These are phyloP conservation scores for Aspergillus brunneoviolaceus DNA, from an alignment of 2,329 filamentous ascomycete species.

Conservation along the genomic window DNA sequence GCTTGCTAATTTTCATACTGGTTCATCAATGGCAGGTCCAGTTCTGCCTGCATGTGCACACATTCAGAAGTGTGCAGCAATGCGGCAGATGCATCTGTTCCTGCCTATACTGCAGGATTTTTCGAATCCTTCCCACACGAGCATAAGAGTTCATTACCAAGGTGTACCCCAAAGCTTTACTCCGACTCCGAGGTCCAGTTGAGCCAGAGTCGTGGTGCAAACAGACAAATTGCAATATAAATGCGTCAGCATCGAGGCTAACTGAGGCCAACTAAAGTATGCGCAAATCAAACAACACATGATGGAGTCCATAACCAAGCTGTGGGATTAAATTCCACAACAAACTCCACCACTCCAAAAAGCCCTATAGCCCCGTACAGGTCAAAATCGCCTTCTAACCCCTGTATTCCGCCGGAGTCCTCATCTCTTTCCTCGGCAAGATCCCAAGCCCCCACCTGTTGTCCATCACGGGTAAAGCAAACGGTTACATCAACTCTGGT, in stretches of 20 bases:
- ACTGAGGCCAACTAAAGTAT: too few species aligned
- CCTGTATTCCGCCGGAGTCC: slow-evolving; percentile 58
- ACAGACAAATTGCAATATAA: neutral
- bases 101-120: too few species aligned
- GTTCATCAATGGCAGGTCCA: neutral
- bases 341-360: slow-evolving; percentile 63
- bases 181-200: neutral
- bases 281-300: neutral
- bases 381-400: slow-evolving; percentile 68
- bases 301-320: slow-evolving; percentile 48
- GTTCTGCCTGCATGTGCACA: neutral
- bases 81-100: neutral
- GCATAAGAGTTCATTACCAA: neutral
- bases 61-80: neutral
- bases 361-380: slow-evolving; percentile 60
- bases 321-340: slow-evolving; percentile 51
- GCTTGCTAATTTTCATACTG: neutral
- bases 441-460: slow-evolving; percentile 55
- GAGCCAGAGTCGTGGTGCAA: neutral
- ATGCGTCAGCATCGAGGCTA: too few species aligned
- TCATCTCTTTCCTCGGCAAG: slow-evolving; percentile 60
- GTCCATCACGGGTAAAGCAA: slow-evolving; percentile 61
- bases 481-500: slow-evolving; percentile 48
- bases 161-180: neutral
- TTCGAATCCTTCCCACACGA: neutral